A percentile compares a stretch with the other conserved stretches of the same genome.
Evolutionary conservation across 2,329 filamentous ascomycete species (phyloP).

Genomic region (Sordariomycetes sp.): DNA sequence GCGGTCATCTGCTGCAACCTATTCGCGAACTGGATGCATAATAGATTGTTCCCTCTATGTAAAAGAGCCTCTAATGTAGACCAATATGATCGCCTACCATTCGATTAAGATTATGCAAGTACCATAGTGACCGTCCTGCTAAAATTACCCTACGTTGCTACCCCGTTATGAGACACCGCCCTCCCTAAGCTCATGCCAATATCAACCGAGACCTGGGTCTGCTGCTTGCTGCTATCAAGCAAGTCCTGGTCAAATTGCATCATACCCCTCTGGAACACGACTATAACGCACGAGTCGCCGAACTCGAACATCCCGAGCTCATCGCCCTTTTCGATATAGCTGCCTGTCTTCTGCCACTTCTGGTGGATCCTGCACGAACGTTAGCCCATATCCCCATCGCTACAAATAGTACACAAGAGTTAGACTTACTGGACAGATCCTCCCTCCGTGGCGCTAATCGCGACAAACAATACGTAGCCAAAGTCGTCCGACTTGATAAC

Average conservation of each 20-base stretch:
- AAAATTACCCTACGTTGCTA: not conserved
- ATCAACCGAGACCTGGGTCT: slow-evolving; percentile 23
- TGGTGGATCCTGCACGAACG: slow-evolving; percentile 19
- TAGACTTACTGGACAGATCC: slow-evolving; percentile 25
- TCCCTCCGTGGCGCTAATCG: slow-evolving; percentile 27
- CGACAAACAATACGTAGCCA: slow-evolving; percentile 28
- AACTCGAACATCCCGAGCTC: slow-evolving; percentile 29
- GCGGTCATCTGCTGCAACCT: not conserved
- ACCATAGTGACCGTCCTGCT: not conserved
- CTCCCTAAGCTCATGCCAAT: slow-evolving; percentile 23
- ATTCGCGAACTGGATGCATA: too few species aligned
- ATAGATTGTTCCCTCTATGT: not conserved
- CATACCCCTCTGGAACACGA: slow-evolving; percentile 23
- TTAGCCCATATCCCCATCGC: not conserved
- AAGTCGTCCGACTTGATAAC: slow-evolving; percentile 25
- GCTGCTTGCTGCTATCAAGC: slow-evolving; percentile 16
- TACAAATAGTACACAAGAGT: not conserved
- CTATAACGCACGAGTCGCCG: slow-evolving; percentile 26
- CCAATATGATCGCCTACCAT: not conserved
- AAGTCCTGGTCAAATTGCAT: slow-evolving; percentile 27
- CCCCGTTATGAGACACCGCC: not conserved
- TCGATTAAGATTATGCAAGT: not conserved
- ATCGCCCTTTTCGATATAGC: slow-evolving; percentile 23
- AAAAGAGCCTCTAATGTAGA: not conserved
- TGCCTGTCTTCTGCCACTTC: slow-evolving; percentile 16